phyloP scores from a whole-genome alignment of 257 asterid species.

The Verbena officinalis region DNA sequence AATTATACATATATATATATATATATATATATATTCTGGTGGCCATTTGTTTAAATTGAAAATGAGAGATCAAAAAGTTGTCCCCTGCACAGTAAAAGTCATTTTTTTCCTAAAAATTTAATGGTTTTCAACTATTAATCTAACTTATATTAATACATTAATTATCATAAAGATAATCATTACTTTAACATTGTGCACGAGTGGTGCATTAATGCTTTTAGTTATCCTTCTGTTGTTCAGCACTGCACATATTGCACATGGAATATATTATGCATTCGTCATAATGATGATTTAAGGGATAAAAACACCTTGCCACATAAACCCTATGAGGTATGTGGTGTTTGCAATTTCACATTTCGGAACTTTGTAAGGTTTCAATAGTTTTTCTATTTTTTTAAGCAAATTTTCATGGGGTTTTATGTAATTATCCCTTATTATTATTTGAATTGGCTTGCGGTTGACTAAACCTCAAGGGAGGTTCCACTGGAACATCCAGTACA shows the following conservation, averaged over 20 bases:
- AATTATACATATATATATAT: neutral
- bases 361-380: too few species aligned
- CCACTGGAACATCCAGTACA: conserved; percentile 29
- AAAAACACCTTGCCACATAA: too few species aligned
- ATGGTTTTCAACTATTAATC: conserved; percentile 6
- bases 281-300: conserved; percentile 19
- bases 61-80: conserved; percentile 28
- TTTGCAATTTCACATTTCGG: too few species aligned
- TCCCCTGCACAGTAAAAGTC: conserved; percentile 28
- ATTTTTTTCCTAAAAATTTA: neutral
- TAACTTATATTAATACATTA: conserved; percentile 20
- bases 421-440: too few species aligned
- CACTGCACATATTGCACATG: conserved; percentile 27
- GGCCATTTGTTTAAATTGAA: conserved; percentile 33
- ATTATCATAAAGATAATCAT: conserved; percentile 35
- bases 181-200: conserved; percentile 39
- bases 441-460: conserved; percentile 36
- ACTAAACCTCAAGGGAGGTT: conserved; percentile 38
- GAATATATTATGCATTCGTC: conserved; percentile 24
- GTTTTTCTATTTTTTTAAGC: too few species aligned
- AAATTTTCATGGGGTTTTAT: too few species aligned
- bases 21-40: neutral
- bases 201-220: conserved; percentile 29
- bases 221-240: neutral
- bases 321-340: too few species aligned